phyloP scores from a whole-genome alignment of 2,329 filamentous ascomycete genomes.

The Chrysoporthe puriensis region DNA sequence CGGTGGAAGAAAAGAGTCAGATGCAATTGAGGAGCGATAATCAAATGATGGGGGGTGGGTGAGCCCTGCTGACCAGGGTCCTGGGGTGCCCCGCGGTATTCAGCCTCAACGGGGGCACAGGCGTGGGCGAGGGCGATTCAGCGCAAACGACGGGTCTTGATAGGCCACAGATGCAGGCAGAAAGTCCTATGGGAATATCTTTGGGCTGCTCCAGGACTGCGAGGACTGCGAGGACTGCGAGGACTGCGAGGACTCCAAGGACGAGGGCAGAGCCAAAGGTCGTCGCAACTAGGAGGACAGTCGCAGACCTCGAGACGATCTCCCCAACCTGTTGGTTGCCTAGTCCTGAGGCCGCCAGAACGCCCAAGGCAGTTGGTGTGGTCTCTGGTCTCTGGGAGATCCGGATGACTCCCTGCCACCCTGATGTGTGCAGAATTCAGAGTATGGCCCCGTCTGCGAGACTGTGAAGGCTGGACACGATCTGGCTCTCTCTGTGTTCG shows the following conservation, averaged over 20 bases:
- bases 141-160: background rate
- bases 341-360: background rate
- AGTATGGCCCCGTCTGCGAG: background rate
- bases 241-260: background rate
- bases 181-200: background rate
- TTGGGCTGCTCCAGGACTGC: background rate
- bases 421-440: background rate
- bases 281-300: background rate
- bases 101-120: constrained; percentile 29
- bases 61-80: constrained; percentile 30
- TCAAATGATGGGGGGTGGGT: constrained; percentile 18
- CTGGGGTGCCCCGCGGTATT: constrained; percentile 23
- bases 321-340: background rate
- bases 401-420: background rate
- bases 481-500: background rate
- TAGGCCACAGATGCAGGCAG: background rate
- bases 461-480: background rate
- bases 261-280: background rate
- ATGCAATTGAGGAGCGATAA: constrained; percentile 23
- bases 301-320: background rate
- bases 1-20: constrained; percentile 30
- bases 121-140: background rate
- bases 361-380: background rate
- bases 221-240: background rate
- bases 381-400: background rate